A percentile compares a stretch with the other conserved stretches of the same genome.
Conservation (phyloP, 1,284 basidiomycete species). For the Rhodotorula sp. region DNA sequence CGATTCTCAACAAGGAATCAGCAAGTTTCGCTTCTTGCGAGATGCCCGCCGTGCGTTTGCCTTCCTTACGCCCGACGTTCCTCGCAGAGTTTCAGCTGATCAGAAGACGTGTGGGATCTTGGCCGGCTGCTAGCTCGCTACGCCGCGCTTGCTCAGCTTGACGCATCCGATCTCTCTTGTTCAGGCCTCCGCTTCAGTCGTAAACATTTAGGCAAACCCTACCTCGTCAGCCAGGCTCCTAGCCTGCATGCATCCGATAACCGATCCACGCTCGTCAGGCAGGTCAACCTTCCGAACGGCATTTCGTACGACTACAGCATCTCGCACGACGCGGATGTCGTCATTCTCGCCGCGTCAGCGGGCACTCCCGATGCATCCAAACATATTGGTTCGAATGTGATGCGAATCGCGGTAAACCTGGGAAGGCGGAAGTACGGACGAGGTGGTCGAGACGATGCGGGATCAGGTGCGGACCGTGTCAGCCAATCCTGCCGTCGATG, state of each 20-base stretch:
- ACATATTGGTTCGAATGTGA: constrained; percentile 71
- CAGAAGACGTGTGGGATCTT: constrained; percentile 56
- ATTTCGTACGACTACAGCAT: constrained; percentile 64
- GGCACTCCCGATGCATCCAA: constrained; percentile 48
- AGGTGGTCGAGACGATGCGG: constrained; percentile 62
- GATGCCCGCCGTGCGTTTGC: constrained; percentile 28
- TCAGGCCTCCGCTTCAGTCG: not conserved
- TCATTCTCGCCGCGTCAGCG: constrained; percentile 61
- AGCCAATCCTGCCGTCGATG: not conserved
- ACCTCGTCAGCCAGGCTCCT: not conserved
- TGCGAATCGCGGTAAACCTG: constrained; percentile 61
- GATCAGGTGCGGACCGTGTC: constrained; percentile 70
- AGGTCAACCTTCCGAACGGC: not conserved
- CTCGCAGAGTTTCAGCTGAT: too few species aligned
- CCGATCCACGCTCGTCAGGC: not conserved
- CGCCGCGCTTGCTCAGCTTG: constrained; percentile 52
- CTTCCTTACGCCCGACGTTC: too few species aligned
- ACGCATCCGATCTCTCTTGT: not conserved
- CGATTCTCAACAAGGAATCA: not conserved
- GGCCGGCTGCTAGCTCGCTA: constrained; percentile 66
- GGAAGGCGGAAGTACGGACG: constrained; percentile 56
- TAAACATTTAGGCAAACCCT: constrained; percentile 8
- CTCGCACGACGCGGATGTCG: constrained; percentile 68
- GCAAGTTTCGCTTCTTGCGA: constrained; percentile 17
- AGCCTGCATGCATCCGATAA: too few species aligned